These are phyloP conservation scores for Mycena polygramma DNA, from an alignment of 768 basidiomycete species.

Conservation along the genomic window DNA sequence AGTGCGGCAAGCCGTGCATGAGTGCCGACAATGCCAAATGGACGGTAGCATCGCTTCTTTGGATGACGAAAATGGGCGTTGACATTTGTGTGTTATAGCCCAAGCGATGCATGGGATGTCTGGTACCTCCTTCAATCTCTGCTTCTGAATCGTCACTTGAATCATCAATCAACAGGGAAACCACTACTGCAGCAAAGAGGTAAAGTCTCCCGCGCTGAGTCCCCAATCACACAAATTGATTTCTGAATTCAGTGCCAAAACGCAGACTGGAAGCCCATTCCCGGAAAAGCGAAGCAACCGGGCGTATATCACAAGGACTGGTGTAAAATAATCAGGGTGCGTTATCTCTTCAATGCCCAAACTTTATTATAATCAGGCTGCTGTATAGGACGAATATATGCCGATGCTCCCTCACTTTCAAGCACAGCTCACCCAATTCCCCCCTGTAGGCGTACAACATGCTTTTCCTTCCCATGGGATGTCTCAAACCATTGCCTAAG, in stretches of 20 bases:
- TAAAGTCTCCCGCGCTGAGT: not conserved
- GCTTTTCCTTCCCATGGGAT: too few relatives aligned
- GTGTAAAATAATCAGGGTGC: conserved; percentile 49
- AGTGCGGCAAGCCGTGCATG: conserved; percentile 30
- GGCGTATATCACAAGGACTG: conserved; percentile 46
- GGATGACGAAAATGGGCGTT: not conserved
- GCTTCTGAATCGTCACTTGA: not conserved
- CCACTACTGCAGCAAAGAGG: conserved; percentile 32
- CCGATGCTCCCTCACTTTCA: conserved; percentile 48
- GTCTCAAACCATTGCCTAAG: too few relatives aligned
- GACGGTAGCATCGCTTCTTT: conserved; percentile 15
- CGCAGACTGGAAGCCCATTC: conserved; percentile 49
- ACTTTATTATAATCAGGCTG: conserved; percentile 3
- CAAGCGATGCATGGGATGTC: conserved; percentile 30
- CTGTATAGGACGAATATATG: conserved; percentile 48
- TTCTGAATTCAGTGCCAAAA: conserved; percentile 47
- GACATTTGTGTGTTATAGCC: conserved; percentile 17
- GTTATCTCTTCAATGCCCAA: conserved; percentile 10
- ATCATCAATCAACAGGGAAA: conserved; percentile 16
- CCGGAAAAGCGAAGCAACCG: conserved; percentile 36
- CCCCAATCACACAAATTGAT: conserved; percentile 7
- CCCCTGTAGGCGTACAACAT: too few relatives aligned
- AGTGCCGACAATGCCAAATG: conserved; percentile 18
- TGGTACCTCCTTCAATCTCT: conserved; percentile 2
- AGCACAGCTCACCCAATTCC: conserved; percentile 51